Conservation (phyloP, 352 stramenopile species). For the Phytophthora gonapodyides region DNA sequence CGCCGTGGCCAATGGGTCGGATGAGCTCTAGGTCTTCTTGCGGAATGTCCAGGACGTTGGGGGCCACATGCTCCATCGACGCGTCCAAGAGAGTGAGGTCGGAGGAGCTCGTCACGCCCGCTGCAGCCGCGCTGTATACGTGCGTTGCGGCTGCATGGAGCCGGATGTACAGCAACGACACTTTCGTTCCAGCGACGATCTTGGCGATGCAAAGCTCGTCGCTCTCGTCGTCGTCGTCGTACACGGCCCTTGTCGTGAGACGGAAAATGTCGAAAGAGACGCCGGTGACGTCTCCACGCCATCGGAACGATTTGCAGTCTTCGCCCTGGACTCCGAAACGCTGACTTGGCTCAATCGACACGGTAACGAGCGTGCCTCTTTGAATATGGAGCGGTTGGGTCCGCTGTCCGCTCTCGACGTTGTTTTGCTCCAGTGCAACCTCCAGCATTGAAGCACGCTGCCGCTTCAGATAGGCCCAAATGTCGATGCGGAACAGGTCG, state of each 20-base stretch:
- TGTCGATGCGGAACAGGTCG: slow-evolving; percentile 63
- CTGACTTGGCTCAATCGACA: slow-evolving; percentile 53
- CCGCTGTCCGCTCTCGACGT: slow-evolving; percentile 51
- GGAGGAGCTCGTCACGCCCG: slow-evolving; percentile 20
- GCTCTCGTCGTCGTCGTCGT: slow-evolving; percentile 24
- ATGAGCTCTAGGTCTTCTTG: slow-evolving; percentile 54
- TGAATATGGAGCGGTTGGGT: slow-evolving; percentile 58
- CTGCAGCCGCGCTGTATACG: slow-evolving; percentile 6
- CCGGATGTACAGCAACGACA: slow-evolving; percentile 70
- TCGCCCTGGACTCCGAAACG: slow-evolving; percentile 49
- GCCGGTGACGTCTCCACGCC: slow-evolving; percentile 56
- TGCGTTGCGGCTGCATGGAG: slow-evolving; percentile 24
- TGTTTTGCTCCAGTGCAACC: slow-evolving; percentile 53
- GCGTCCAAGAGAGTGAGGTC: slow-evolving; percentile 43
- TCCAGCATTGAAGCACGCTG: slow-evolving; percentile 70
- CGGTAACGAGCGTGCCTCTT: slow-evolving; percentile 63
- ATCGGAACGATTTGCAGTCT: slow-evolving; percentile 68
- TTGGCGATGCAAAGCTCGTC: slow-evolving; percentile 56
- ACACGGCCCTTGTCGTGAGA: slow-evolving; percentile 16
- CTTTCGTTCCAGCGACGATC: slow-evolving; percentile 60
- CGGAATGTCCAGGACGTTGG: slow-evolving; percentile 54
- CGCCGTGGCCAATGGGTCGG: slow-evolving; percentile 60
- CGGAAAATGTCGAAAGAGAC: slow-evolving; percentile 68
- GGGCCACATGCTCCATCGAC: slow-evolving; percentile 51
- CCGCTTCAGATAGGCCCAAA: slow-evolving; percentile 73